Evolutionary conservation across 495 filamentous ascomycete species (phyloP), one percentile per base, ranked within the genome.

Genomic region (Penicillium lividum): DNA sequence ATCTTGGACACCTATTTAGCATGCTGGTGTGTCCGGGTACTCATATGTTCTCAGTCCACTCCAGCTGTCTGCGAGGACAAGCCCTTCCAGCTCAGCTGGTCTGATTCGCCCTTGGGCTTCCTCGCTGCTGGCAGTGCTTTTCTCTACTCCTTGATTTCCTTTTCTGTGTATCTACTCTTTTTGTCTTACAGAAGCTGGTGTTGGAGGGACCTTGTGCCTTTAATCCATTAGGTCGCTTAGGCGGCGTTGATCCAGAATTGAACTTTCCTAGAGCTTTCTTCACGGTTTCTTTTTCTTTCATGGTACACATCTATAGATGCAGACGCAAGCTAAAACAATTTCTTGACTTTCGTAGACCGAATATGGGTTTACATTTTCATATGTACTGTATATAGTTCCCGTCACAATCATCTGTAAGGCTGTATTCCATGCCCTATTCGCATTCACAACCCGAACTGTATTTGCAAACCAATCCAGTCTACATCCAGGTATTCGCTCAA

Each of bases 161-260:
- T 29, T 18, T 51, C 29, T 33, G 34, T 62, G 47, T 59, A 65
- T 62, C 53, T 65, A 65, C 53, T 65, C 50, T 61, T 34, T 22
- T 61, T 61, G 46, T 30, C 40, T 45, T 47, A 53, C 53, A 27
- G 56, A 51, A 33, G 34, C 27, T 33, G 60, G 60, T 48, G 52
- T 62, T 57, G 53, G 56, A 57, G 45, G 29, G 38, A 16, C 53
- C 28, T 27, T 27, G 8, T 42, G 40, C 42, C 27, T 31, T 55
- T 46, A 47, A 30, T 54, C n/a, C 40, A 44, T 28, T 15, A 54
- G 44, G 27, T 44, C 51, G 27, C 31, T 11, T 27, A 6, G 49
- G 49, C 40, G 31, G 16, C 31, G 31, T 52, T 27, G 31, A 38
- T 36, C 11, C 9, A n/a, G 31, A 50, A 40, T 4, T 16, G 13